These are phyloP conservation scores for Dujonia santamariae DNA, from an alignment of 1,139 yeast genomes.

Conservation along the genomic window DNA sequence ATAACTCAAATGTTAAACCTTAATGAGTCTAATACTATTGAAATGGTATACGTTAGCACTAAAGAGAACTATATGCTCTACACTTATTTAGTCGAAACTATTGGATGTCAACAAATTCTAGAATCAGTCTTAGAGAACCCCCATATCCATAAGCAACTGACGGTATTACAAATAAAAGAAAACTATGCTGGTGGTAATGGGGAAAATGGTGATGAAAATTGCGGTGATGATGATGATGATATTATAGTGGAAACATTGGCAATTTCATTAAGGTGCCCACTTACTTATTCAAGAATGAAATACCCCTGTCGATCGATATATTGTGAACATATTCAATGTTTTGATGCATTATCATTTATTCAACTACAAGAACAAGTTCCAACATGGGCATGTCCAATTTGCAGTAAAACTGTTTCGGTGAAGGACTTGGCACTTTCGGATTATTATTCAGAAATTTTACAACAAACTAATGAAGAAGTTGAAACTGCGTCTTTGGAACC, in stretches of 20 bases:
- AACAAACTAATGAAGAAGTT: slow-evolving; percentile 39
- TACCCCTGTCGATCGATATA: slow-evolving; percentile 56
- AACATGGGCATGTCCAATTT: slow-evolving; percentile 69
- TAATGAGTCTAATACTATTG: slow-evolving; percentile 34
- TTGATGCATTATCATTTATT: slow-evolving; percentile 61
- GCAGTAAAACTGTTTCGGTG: slow-evolving; percentile 41
- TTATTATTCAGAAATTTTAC: slow-evolving; percentile 51
- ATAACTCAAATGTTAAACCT: slow-evolving; percentile 42
- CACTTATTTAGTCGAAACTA: slow-evolving; percentile 51
- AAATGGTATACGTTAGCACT: slow-evolving; percentile 53
- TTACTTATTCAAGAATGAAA: slow-evolving; percentile 58
- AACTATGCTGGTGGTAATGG: slow-evolving; percentile 20
- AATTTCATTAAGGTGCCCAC: slow-evolving; percentile 60
- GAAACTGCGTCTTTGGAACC: slow-evolving; percentile 53
- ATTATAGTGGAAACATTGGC: slow-evolving; percentile 54
- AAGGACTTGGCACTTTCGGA: slow-evolving; percentile 61
- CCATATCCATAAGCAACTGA: slow-evolving; percentile 46
- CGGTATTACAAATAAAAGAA: slow-evolving; percentile 39
- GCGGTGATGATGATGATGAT: slow-evolving; percentile 54
- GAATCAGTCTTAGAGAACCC: slow-evolving; percentile 29
- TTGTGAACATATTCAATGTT: slow-evolving; percentile 71
- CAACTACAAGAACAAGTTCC: slow-evolving; percentile 61
- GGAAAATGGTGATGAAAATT: slow-evolving; percentile 52
- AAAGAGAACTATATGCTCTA: slow-evolving; percentile 43
- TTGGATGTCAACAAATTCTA: slow-evolving; percentile 35